Evolutionary conservation across 1,139 yeast genomes (phyloP).

Genomic region (Lodderomyces metapsilosis): DNA sequence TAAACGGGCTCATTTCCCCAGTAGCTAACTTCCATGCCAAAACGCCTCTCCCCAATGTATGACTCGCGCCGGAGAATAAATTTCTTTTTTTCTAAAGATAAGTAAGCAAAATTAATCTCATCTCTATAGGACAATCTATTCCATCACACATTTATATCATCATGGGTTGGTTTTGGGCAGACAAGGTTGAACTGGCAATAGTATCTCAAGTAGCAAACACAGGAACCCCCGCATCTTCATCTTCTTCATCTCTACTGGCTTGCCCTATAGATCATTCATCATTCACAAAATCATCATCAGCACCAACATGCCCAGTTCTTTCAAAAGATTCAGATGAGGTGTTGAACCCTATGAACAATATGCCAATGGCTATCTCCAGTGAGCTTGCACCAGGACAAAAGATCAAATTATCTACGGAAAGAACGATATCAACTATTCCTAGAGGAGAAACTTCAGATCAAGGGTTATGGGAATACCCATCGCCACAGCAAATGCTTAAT

Average conservation of each 20-base stretch:
- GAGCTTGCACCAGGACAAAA: conserved; percentile 80
- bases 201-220: conserved; percentile 8
- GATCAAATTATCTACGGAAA: conserved; percentile 71
- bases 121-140: not conserved
- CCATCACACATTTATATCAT: not conserved
- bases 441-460: conserved; percentile 64
- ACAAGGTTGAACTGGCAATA: conserved; percentile 15
- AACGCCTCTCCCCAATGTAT: too few relatives aligned
- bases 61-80: not conserved
- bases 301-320: conserved; percentile 13
- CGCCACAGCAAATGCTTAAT: conserved; percentile 97
- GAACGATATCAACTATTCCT: conserved; percentile 85
- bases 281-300: conserved; percentile 7
- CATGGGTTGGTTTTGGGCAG: conserved; percentile 91
- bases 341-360: conserved; percentile 79
- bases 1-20: too few relatives aligned
- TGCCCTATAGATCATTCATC: conserved; percentile 36
- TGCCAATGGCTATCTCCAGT: conserved; percentile 73
- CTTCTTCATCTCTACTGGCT: conserved; percentile 7
- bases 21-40: too few relatives aligned
- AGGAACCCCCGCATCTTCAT: conserved; percentile 8
- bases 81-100: conserved; percentile 2
- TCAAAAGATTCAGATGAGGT: conserved; percentile 20
- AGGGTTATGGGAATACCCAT: conserved; percentile 97
- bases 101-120: conserved; percentile 1